A percentile compares a stretch with the other conserved stretches of the same genome.
Evolutionary conservation across 208 protist species (phyloP).

Genomic region (Trypanosoma brucei): DNA sequence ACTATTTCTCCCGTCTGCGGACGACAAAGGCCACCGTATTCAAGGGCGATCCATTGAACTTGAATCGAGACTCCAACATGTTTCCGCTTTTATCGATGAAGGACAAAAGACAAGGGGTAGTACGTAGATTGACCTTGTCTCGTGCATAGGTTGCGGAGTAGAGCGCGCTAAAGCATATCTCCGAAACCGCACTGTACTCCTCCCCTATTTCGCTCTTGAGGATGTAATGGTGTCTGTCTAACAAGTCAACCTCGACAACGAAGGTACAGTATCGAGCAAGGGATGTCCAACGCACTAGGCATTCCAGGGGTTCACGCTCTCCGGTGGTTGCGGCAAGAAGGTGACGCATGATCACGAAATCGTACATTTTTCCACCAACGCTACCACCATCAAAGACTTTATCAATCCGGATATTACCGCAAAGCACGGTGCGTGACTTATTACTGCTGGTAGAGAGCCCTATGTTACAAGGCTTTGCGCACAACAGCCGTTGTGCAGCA

Average conservation of each 20-base stretch:
- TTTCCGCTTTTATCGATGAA: constrained; percentile 14
- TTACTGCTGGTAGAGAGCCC: not conserved
- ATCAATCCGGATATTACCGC: constrained; percentile 16
- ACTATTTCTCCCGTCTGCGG: not conserved
- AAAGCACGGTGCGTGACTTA: not conserved
- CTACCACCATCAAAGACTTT: constrained; percentile 25
- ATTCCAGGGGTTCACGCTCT: constrained; percentile 22
- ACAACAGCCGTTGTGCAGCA: constrained; percentile 25
- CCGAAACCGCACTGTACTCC: constrained; percentile 42
- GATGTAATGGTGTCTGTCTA: constrained; percentile 60
- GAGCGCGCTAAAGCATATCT: constrained; percentile 42
- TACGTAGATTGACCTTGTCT: constrained; percentile 26
- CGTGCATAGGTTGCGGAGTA: constrained; percentile 35
- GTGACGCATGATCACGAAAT: constrained; percentile 81
- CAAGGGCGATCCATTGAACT: constrained; percentile 64
- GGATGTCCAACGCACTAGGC: constrained; percentile 14
- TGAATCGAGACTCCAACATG: constrained; percentile 44
- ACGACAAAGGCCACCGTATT: constrained; percentile 58
- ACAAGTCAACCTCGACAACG: constrained; percentile 59
- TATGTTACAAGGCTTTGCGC: not conserved
- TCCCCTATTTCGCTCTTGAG: constrained; percentile 31
- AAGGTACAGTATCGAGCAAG: constrained; percentile 39
- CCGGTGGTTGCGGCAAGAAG: constrained; percentile 35
- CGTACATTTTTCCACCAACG: constrained; percentile 5
- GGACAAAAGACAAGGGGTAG: constrained; percentile 37